A percentile compares a stretch with the other conserved stretches of the same genome.
phyloP scores from a whole-genome alignment of 1,284 basidiomycete genomes.

The Entoloma clypeatum region DNA sequence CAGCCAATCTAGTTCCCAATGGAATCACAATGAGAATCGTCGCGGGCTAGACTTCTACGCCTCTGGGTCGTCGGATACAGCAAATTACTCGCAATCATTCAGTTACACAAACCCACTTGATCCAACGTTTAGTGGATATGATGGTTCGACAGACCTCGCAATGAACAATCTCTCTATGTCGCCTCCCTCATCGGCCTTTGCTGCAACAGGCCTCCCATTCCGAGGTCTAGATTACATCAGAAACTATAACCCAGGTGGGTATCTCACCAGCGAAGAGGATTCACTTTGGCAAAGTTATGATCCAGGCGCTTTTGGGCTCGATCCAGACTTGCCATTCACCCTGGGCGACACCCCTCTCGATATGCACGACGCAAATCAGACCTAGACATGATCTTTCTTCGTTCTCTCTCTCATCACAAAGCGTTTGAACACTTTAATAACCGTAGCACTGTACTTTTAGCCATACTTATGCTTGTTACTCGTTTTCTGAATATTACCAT shows the following conservation, averaged over 20 bases:
- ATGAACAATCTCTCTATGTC: constrained; percentile 49
- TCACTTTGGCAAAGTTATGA: constrained; percentile 73
- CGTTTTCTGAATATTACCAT: too few relatives aligned
- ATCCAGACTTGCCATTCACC: constrained; percentile 71
- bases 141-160: constrained; percentile 36
- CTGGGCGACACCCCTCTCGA: constrained; percentile 39
- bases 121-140: constrained; percentile 42
- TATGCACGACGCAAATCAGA: constrained; percentile 27
- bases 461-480: too few relatives aligned
- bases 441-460: too few relatives aligned
- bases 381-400: constrained; percentile 8
- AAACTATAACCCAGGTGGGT: constrained; percentile 54
- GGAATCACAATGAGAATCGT: constrained; percentile 40
- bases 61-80: constrained; percentile 34
- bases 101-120: constrained; percentile 46
- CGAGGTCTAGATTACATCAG: constrained; percentile 75
- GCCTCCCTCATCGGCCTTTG: constrained; percentile 57
- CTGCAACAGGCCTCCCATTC: constrained; percentile 71
- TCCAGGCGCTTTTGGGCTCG: constrained; percentile 62
- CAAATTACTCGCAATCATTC: constrained; percentile 37
- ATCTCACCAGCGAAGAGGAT: constrained; percentile 52
- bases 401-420: constrained; percentile 8
- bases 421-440: too few relatives aligned
- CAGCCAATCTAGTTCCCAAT: constrained; percentile 36
- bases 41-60: constrained; percentile 40